Evolutionary conservation across 2,329 filamentous ascomycete species (phyloP).

Genomic region (Xylaria digitata): DNA sequence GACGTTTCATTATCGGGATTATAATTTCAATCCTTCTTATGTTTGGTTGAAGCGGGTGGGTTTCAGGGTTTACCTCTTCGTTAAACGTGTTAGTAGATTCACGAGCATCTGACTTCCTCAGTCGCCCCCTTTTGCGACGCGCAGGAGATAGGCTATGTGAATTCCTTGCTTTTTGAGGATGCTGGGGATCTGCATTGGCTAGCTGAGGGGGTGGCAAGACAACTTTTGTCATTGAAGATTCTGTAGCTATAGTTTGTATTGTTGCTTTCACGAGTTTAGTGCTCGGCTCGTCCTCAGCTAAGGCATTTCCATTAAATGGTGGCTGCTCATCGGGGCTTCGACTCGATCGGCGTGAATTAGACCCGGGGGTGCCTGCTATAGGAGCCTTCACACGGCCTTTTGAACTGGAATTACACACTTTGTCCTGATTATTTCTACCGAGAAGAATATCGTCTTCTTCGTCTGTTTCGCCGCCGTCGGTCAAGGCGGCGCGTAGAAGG

Average conservation of each 20-base stretch:
- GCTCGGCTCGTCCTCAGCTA: background rate
- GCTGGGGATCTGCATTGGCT: conserved; percentile 6
- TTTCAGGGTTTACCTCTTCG: background rate
- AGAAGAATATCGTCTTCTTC: conserved; percentile 45
- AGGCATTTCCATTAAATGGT: conserved; percentile 5
- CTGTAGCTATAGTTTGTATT: background rate
- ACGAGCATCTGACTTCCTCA: conserved; percentile 5
- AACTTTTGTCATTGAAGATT: background rate
- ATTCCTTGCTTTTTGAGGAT: background rate
- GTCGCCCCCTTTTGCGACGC: conserved; percentile 18
- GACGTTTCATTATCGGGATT: conserved; percentile 28
- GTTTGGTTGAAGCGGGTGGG: conserved; percentile 19
- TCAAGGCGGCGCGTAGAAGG: conserved; percentile 16
- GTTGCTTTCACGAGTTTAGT: background rate
- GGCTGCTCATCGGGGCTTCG: background rate
- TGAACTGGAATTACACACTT: background rate
- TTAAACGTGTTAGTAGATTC: background rate
- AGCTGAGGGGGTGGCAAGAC: background rate
- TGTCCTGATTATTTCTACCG: conserved; percentile 30
- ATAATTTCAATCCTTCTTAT: conserved; percentile 37
- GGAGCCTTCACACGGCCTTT: conserved; percentile 24
- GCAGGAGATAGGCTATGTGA: conserved; percentile 1
- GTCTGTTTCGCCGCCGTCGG: conserved; percentile 35
- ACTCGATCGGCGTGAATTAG: background rate
- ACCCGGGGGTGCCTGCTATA: background rate